Percentiles rank a stretch among this genome's conserved stretches.
phyloP scores from a whole-genome alignment of 208 protist genomes.

The Trypanosoma cruzi region DNA sequence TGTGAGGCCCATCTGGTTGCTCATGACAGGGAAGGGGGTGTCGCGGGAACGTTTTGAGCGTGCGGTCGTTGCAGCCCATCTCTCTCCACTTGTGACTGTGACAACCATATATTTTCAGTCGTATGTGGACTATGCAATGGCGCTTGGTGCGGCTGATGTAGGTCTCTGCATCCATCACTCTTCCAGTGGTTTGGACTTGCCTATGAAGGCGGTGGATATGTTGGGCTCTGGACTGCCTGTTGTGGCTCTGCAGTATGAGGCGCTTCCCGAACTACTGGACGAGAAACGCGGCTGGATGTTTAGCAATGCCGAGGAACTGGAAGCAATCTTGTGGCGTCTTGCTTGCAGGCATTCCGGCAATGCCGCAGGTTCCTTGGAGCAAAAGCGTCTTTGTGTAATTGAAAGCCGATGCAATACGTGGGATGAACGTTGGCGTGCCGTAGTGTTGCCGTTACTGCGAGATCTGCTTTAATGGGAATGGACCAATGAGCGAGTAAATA shows the following conservation, averaged over 20 bases:
- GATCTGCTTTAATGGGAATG: slow-evolving; percentile 7
- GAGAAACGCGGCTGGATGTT: slow-evolving; percentile 70
- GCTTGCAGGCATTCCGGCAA: too few relatives aligned
- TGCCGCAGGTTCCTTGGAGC: not conserved
- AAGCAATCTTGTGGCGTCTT: slow-evolving; percentile 40
- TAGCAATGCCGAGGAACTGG: slow-evolving; percentile 49
- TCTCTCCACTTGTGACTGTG: slow-evolving; percentile 74
- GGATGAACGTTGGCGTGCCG: slow-evolving; percentile 63
- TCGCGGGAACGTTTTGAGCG: slow-evolving; percentile 66
- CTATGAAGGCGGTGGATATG: slow-evolving; percentile 99
- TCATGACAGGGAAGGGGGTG: slow-evolving; percentile 82
- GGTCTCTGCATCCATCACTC: slow-evolving; percentile 96
- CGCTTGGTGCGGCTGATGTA: slow-evolving; percentile 92
- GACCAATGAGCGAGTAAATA: not conserved
- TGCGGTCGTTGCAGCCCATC: slow-evolving; percentile 42
- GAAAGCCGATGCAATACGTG: slow-evolving; percentile 35
- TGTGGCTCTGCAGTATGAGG: slow-evolving; percentile 84
- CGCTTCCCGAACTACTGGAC: slow-evolving; percentile 91
- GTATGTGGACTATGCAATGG: slow-evolving; percentile 93
- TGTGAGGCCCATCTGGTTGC: slow-evolving; percentile 54
- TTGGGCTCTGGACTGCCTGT: slow-evolving; percentile 94
- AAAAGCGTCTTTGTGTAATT: slow-evolving; percentile 13
- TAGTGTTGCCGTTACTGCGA: slow-evolving; percentile 45
- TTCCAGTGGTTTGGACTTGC: slow-evolving; percentile 95
- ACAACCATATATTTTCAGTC: slow-evolving; percentile 92